Conservation (phyloP, 2,329 filamentous ascomycete genomes). For the Helminthosporium solani region DNA sequence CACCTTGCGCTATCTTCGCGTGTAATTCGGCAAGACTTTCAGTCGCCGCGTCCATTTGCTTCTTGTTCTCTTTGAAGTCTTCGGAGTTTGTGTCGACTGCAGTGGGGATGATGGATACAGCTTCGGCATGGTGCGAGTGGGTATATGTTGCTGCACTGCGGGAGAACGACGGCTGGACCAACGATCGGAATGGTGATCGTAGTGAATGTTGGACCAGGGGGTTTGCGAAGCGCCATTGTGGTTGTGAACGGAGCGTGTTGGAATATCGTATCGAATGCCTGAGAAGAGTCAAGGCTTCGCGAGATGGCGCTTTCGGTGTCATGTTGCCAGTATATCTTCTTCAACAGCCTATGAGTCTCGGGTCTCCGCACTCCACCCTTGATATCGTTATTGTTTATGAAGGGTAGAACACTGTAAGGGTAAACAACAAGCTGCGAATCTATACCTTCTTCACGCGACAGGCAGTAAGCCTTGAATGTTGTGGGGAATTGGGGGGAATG, state of each 20-base stretch:
- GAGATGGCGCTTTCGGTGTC: constrained; percentile 37
- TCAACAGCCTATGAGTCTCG: neutral
- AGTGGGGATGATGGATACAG: constrained; percentile 77
- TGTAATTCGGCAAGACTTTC: constrained; percentile 69
- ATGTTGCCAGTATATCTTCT: constrained; percentile 12
- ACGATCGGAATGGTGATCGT: constrained; percentile 17
- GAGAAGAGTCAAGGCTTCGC: constrained; percentile 37
- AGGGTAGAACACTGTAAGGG: neutral
- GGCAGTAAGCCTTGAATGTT: too few relatives aligned
- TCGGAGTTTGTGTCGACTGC: constrained; percentile 73
- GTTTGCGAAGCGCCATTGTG: constrained; percentile 22
- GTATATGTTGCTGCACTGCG: constrained; percentile 71
- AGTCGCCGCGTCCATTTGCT: constrained; percentile 74
- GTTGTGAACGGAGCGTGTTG: constrained; percentile 20
- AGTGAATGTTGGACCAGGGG: constrained; percentile 16
- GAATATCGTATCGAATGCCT: constrained; percentile 34
- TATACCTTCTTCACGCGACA: too few relatives aligned
- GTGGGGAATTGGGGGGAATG: too few relatives aligned
- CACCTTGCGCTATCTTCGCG: constrained; percentile 70
- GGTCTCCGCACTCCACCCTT: neutral
- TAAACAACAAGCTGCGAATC: neutral
- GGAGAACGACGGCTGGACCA: constrained; percentile 10
- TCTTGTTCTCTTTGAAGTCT: constrained; percentile 78
- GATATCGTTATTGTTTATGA: too few relatives aligned
- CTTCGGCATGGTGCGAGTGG: constrained; percentile 75